Conservation (phyloP, 192 early-diverging fungal genomes). For the Backusella sp. region DNA sequence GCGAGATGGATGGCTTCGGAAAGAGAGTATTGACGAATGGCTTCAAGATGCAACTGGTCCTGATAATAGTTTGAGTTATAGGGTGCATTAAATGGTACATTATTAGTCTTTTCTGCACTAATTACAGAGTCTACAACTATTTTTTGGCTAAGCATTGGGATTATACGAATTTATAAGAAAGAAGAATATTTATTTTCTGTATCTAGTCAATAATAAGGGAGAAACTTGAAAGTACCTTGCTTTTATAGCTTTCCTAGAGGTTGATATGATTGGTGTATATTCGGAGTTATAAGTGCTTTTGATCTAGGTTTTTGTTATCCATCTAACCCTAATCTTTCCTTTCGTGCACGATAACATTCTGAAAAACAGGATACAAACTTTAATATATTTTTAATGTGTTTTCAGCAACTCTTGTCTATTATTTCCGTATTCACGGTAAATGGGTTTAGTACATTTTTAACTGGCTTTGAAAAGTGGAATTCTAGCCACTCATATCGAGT, state of each 20-base stretch:
- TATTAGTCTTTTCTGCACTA: not conserved
- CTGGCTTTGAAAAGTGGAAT: not conserved
- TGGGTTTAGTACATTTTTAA: not conserved
- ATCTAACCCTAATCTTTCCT: not conserved
- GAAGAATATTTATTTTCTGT: not conserved
- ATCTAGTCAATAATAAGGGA: not conserved
- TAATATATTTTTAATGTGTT: not conserved
- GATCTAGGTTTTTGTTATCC: not conserved
- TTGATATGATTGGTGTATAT: conserved; percentile 1
- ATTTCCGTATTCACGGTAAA: not conserved
- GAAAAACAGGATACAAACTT: not conserved
- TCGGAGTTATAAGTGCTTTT: not conserved
- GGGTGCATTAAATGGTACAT: not conserved
- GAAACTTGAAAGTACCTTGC: not conserved
- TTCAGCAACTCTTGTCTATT: not conserved
- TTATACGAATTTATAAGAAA: not conserved
- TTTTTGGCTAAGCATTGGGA: not conserved
- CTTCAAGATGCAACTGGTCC: not conserved
- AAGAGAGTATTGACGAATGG: not conserved
- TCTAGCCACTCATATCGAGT: not conserved
- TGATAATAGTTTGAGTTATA: not conserved
- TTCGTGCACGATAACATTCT: not conserved
- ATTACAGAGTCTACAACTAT: not conserved
- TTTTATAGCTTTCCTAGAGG: not conserved
- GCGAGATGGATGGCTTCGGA: not conserved